Conservation (phyloP, 2,329 filamentous ascomycete genomes). For the Hymenotorrendiella dingleyae region DNA sequence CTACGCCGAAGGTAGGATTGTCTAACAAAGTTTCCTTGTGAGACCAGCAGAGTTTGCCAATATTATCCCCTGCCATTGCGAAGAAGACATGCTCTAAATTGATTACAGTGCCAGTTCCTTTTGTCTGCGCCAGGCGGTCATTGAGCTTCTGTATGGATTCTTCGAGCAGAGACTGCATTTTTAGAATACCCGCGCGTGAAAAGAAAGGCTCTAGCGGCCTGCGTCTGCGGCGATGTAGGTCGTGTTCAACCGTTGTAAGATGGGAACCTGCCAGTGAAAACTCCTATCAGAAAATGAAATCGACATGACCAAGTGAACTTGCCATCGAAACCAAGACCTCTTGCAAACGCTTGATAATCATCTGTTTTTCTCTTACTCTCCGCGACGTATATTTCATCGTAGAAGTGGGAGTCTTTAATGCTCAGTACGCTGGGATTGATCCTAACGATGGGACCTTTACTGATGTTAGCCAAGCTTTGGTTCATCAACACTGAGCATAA, state of each 20-base stretch:
- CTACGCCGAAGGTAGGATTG: neutral
- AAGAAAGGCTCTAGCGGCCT: neutral
- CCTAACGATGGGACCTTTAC: conserved; percentile 27
- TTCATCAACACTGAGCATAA: neutral
- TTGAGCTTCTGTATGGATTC: neutral
- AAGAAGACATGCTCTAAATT: neutral
- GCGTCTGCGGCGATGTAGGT: neutral
- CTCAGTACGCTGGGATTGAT: conserved; percentile 35
- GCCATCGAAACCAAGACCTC: neutral
- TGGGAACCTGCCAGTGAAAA: neutral
- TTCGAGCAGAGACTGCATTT: neutral
- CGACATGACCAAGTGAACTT: conserved; percentile 2
- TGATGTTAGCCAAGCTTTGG: neutral
- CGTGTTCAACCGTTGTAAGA: neutral
- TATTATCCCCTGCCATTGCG: neutral
- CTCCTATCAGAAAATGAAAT: neutral
- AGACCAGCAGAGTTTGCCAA: neutral
- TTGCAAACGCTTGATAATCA: neutral
- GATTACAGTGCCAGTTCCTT: neutral
- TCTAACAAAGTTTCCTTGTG: neutral
- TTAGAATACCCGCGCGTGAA: neutral
- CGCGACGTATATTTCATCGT: conserved; percentile 33
- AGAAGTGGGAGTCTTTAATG: conserved; percentile 31
- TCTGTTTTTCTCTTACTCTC: conserved; percentile 3
- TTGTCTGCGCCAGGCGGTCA: neutral